These are phyloP conservation scores for Ilyonectria mors-panacis DNA, from an alignment of 2,329 filamentous ascomycete genomes.

Conservation along the genomic window DNA sequence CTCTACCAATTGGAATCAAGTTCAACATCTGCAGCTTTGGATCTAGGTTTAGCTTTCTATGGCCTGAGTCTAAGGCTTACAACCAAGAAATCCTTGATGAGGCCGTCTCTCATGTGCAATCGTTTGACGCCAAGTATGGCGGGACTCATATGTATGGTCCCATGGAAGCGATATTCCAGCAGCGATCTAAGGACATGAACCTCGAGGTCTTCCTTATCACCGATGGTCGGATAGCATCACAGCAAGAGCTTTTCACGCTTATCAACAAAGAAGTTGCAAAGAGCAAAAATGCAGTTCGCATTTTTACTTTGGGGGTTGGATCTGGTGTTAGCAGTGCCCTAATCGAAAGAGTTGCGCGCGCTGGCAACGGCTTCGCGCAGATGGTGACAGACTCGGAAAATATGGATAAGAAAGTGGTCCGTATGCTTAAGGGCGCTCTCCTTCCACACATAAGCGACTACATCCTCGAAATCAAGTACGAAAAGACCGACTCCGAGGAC, in stretches of 20 bases:
- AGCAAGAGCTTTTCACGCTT: conserved; percentile 59
- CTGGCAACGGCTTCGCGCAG: conserved; percentile 73
- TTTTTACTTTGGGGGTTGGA: conserved; percentile 71
- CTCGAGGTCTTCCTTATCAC: conserved; percentile 70
- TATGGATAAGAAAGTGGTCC: conserved; percentile 77
- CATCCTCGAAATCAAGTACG: conserved; percentile 74
- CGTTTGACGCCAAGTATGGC: conserved; percentile 63
- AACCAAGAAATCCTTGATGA: conserved; percentile 58
- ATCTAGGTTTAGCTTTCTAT: conserved; percentile 60
- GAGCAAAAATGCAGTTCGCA: conserved; percentile 60
- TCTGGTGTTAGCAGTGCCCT: conserved; percentile 64
- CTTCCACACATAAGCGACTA: conserved; percentile 77
- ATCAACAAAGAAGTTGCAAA: conserved; percentile 58
- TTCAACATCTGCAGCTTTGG: conserved; percentile 83
- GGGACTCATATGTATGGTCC: conserved; percentile 67
- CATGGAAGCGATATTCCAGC: conserved; percentile 59
- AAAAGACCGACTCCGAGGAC: conserved; percentile 27
- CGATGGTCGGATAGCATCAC: conserved; percentile 68
- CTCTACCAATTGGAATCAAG: conserved; percentile 72
- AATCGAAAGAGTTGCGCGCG: conserved; percentile 67
- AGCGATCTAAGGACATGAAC: conserved; percentile 60
- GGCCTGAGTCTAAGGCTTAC: conserved; percentile 62
- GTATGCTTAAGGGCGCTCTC: conserved; percentile 81
- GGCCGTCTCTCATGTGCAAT: conserved; percentile 59
- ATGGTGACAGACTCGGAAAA: conserved; percentile 74